Base-by-base conservation (phyloP, 2,329 filamentous ascomycete genomes). In the Xylariomycetidae sp. region DNA sequence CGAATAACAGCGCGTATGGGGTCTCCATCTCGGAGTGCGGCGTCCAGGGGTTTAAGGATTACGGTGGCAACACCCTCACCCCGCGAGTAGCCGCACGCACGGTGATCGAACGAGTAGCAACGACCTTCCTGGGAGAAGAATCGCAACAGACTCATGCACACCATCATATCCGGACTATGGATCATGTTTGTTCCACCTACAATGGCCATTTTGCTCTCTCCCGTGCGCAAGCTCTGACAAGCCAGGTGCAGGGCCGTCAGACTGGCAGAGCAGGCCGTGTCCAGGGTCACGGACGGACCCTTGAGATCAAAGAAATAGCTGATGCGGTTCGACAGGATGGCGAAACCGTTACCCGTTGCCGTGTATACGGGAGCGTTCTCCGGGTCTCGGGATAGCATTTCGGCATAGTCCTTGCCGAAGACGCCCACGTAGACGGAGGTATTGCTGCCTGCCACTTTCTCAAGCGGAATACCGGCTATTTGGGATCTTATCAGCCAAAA, bases 21-120 rank as follows among this genome's bases (percentile, higher is more conserved):
- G 32, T 38, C 35, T 3, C 35, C 38, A 10, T 36, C 35, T 12
- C 30, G 30, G 17, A 44, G 16, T 5, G 41, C 41, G 15, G 38
- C 38, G 5, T 31, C 29, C 4, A 41, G 35, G 4, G 30, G 30
- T 25, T 41, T 41, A 16, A 44, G 9, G 13, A 40, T 38, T 5
- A 44, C 5, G 5, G 35, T 35, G 8, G 25, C 35, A 5, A 38
- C n/a, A n/a, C 62, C 63, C 38, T 66, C 63, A 4, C 61, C 60
- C 11, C 57, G 48, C 3, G 49, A 58, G 25, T 61, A 63, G 4
- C 63, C 63, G 27, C 58, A 48, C 4, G 54, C 59, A 13, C 54
- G 45, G 25, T 48, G 34, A 31, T 62, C 59, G 28, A 51, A 59
- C 6, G 46, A 39, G 9, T 48, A 43, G 15, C 44, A 48, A 14